Conservation (phyloP, 148 eudicot genomes). For the Mesembryanthemum crystallinum region DNA sequence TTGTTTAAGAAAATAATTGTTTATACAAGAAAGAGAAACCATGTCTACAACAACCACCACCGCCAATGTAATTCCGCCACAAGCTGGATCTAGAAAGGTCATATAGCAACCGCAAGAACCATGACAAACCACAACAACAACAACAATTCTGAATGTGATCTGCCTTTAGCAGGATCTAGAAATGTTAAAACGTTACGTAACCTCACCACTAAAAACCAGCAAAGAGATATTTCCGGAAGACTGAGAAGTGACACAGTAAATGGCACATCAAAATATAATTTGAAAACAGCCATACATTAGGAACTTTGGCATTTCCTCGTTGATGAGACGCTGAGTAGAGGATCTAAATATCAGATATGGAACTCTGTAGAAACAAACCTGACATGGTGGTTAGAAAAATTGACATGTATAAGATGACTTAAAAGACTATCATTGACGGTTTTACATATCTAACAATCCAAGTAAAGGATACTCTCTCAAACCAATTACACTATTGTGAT, state of each 20-base stretch:
- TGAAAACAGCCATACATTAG: neutral
- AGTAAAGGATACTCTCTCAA: constrained; percentile 88
- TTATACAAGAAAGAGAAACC: too few relatives aligned
- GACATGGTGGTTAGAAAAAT: constrained; percentile 1
- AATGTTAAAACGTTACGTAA: too few relatives aligned
- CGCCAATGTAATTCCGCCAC: too few relatives aligned
- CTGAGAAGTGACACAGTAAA: too few relatives aligned
- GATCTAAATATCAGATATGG: neutral
- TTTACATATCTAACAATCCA: neutral
- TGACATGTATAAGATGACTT: neutral
- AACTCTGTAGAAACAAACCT: neutral
- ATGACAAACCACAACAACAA: too few relatives aligned
- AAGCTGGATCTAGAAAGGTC: too few relatives aligned
- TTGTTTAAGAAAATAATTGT: neutral
- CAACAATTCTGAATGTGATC: too few relatives aligned
- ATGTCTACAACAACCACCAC: too few relatives aligned
- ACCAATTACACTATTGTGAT: constrained; percentile 95
- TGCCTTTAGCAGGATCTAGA: too few relatives aligned
- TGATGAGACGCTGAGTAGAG: neutral
- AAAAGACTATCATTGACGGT: neutral
- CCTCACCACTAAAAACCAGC: neutral
- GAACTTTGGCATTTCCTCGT: neutral
- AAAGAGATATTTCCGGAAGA: too few relatives aligned
- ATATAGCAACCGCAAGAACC: too few relatives aligned
- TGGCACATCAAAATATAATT: neutral